Evolutionary conservation across 2,329 filamentous ascomycete genomes (phyloP).

Genomic region (Orbilia ellipsospora): DNA sequence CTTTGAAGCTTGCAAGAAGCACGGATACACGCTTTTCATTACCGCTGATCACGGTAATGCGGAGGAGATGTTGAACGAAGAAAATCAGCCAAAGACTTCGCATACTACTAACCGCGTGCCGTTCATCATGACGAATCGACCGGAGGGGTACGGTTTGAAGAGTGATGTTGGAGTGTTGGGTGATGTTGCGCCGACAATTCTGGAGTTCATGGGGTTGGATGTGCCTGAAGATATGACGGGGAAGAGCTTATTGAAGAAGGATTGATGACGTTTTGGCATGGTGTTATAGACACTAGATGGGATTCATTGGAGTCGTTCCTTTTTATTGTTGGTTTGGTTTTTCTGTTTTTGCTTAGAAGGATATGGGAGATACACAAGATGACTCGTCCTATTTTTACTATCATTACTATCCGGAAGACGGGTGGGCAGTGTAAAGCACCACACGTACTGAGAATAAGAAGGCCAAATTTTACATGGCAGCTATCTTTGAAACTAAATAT

Average conservation of each 20-base stretch:
- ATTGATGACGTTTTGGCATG: conserved; percentile 61
- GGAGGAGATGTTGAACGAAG: conserved; percentile 97
- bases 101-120: conserved; percentile 99
- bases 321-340: not conserved
- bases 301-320: conserved; percentile 11
- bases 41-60: conserved; percentile 98
- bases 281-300: conserved; percentile 3
- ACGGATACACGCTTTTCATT: conserved; percentile 92
- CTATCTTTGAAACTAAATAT: too few species aligned
- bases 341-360: conserved; percentile 7
- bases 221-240: conserved; percentile 95
- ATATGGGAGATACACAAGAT: not conserved
- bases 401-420: too few species aligned
- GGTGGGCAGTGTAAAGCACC: too few species aligned
- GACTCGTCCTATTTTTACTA: not conserved
- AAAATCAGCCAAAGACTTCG: conserved; percentile 96
- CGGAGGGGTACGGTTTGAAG: conserved; percentile 86
- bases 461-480: too few species aligned
- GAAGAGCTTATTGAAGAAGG: conserved; percentile 81
- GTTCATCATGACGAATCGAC: conserved; percentile 97
- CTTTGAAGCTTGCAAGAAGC: conserved; percentile 91
- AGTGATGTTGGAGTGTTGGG: conserved; percentile 84
- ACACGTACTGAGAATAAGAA: too few species aligned
- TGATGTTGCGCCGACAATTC: conserved; percentile 93
- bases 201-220: conserved; percentile 88